Base-by-base conservation (phyloP, 1,284 basidiomycete genomes). In the Apiotrichum montevideense region DNA sequence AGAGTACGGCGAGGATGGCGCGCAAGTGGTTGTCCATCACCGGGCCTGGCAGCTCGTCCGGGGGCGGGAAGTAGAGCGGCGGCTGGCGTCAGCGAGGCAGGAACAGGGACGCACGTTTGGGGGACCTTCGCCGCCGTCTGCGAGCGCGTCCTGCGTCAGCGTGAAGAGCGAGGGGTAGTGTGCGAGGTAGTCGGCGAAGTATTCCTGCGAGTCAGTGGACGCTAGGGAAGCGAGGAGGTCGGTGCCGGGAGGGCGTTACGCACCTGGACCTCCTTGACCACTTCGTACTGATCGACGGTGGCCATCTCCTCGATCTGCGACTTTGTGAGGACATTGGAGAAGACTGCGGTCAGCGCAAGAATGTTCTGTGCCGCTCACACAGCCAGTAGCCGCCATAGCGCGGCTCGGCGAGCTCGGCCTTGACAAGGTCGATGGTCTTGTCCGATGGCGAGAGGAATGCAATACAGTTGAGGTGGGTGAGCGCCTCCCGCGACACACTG, bases 371-470 rank as follows among this genome's bases (percentile, higher is more conserved):
- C 13, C 79, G 90, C 91, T 86, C 82, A 96, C 93, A 96, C 68
- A 97, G 80, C 82, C 93, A 97, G 79, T 99, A 99, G 77, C 90
- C 88, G 70, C 90, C 90, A 72, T 98, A 99, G 73, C 88, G 87
- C 4, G 94, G 96, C 68, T 90, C 87, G 45, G 81, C 81, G 52
- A 99, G 81, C 74, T 99, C 96, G 45, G 82, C 79, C 65, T 88
- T 87, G 51, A 98, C 80, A 8, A 87, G 87, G 57, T 86, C 84
- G 50, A 99, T 80, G 66, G 88, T 93, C 35, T 86, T 83, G 51
- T 88, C 84, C 54, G 83, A 87, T 29, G 87, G 87, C 51, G 90
- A 85, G 9, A 98, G 80, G 71, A 98, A 93, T 70, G 91, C 95
- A 51, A 98, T 85, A 72, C 96, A 98, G 77, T 94, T 93, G 81